Base-by-base conservation (phyloP, 306 rosid species). In the Begonia loranthoides region DNA sequence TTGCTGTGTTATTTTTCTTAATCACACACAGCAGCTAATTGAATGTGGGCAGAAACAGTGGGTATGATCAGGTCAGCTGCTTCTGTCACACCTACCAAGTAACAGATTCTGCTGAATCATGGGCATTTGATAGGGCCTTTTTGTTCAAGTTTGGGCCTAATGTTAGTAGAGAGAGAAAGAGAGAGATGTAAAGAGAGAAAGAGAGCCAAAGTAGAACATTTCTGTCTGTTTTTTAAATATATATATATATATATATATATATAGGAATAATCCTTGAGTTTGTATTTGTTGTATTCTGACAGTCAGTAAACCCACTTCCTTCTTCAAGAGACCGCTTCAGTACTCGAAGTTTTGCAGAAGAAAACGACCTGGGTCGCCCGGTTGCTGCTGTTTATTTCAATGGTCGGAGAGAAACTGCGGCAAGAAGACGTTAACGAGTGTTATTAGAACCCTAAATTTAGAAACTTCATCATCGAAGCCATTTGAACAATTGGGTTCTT, bases 371-470 rank as follows among this genome's bases (percentile, higher is more conserved):
- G 10, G 64, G 64, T 10, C 49, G 36, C 55, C 54, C 55, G 2
- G 64, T 59, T 4, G 64, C 64, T 10, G 64, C 64, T 15, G 55
- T 48, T 52, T 59, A 59, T 15, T 59, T 59, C 63, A 59, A 59
- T 4, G 63, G 54, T 4, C 63, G 49, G 38, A 13, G 63, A 49
- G 62, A 59, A 59, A 59, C 55, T 17, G 63, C 63, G 2, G 63
- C 63, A 4, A 36, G 63, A 39, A 17, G 48, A 5, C 63, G 63
- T 39, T 59, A 38, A 14, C 49, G 4, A 4, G 14, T 3, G 13
- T 13, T 45, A 5, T n/a, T n/a, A n/a, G n/a, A n/a, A n/a, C n/a
- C n/a, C n/a, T n/a, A n/a, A n/a, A n/a, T n/a, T n/a, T n/a, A n/a
- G n/a, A n/a, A n/a, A n/a, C n/a, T n/a, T n/a, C n/a, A n/a, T n/a